A percentile compares a stretch with the other conserved stretches of the same genome.
These are phyloP conservation scores for Fonsecaea multimorphosa DNA, from an alignment of 2,329 filamentous ascomycete genomes.

Conservation along the genomic window DNA sequence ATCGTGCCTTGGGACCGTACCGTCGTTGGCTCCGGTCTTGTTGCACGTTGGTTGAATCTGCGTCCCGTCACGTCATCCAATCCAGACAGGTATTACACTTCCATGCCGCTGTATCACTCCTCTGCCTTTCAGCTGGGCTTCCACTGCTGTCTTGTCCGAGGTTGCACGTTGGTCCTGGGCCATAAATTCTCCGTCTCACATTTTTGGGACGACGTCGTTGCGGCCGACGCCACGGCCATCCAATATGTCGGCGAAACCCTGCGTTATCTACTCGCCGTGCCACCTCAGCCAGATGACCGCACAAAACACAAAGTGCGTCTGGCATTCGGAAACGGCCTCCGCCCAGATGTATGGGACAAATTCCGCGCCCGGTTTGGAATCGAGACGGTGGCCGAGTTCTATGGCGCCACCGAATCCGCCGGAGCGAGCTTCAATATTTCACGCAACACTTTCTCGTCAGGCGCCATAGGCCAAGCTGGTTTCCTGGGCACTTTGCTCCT, in stretches of 20 bases:
- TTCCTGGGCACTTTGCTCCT: constrained; percentile 64
- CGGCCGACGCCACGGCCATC: constrained; percentile 71
- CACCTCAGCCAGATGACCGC: constrained; percentile 71
- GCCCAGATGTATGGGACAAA: constrained; percentile 82
- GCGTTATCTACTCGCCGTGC: constrained; percentile 73
- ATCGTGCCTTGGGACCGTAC: constrained; percentile 37
- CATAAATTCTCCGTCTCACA: constrained; percentile 72
- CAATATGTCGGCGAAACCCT: constrained; percentile 80
- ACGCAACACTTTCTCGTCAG: constrained; percentile 73
- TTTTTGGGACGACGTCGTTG: constrained; percentile 76
- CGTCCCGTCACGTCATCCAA: constrained; percentile 44
- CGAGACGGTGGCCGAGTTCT: constrained; percentile 77
- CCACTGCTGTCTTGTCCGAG: constrained; percentile 63
- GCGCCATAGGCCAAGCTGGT: constrained; percentile 78
- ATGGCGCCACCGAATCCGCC: constrained; percentile 76
- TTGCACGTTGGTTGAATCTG: constrained; percentile 63
- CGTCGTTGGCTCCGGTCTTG: constrained; percentile 58
- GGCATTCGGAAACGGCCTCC: constrained; percentile 83
- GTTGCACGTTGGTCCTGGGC: constrained; percentile 72
- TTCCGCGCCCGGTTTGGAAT: constrained; percentile 84
- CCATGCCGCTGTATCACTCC: constrained; percentile 89
- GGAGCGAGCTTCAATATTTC: constrained; percentile 74
- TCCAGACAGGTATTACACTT: constrained; percentile 76
- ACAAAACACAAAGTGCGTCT: constrained; percentile 71
- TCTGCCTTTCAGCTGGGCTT: constrained; percentile 76